A percentile compares a stretch with the other conserved stretches of the same genome.
These are phyloP conservation scores for Olyra latifolia DNA, from an alignment of 176 grass and related monocot genomes.

Conservation along the genomic window DNA sequence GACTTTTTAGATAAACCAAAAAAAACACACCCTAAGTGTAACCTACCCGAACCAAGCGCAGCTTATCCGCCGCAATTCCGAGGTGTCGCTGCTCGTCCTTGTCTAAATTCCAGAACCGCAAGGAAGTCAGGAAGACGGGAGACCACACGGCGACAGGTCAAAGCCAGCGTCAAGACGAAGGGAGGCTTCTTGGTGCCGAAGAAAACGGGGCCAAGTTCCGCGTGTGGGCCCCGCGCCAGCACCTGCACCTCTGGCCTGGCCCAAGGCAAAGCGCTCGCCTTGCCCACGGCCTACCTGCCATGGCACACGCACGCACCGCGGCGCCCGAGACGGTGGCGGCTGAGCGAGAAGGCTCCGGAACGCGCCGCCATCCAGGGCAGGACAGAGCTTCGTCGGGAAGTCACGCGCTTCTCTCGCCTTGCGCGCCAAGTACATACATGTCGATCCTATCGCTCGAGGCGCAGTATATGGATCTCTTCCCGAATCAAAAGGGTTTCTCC, in stretches of 20 bases:
- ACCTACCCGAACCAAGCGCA: no score
- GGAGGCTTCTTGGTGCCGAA: neutral
- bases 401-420: neutral
- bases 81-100: no score
- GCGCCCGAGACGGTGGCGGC: no score
- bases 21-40: no score
- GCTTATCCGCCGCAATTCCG: no score
- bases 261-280: neutral
- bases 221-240: neutral
- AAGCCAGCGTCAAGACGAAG: neutral
- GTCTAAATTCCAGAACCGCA: no score
- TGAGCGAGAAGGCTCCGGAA: neutral
- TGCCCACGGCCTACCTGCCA: neutral
- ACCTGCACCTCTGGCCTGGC: neutral
- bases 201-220: neutral
- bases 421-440: neutral
- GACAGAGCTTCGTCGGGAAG: neutral
- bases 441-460: neutral
- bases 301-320: neutral
- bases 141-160: neutral
- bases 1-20: no score
- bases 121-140: neutral
- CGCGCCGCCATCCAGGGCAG: neutral
- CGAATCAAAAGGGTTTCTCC: neutral
- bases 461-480: neutral